Conservation (phyloP, 2,329 filamentous ascomycete species). For the Mollisia scopiformis region DNA sequence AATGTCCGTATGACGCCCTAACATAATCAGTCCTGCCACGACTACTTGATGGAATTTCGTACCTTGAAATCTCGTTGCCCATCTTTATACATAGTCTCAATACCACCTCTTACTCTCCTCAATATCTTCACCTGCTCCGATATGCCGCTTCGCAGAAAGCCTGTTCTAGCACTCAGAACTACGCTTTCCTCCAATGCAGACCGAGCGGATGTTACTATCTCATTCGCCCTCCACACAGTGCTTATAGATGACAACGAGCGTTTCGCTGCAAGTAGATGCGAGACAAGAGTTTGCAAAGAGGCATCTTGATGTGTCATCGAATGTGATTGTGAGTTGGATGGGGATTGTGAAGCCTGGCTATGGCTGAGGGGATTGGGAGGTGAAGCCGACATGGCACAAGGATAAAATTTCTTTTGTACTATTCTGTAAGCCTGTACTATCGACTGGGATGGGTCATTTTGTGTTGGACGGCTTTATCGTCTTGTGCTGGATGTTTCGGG, state of each 20-base stretch:
- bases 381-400: conserved; percentile 10
- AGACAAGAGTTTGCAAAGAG: conserved; percentile 76
- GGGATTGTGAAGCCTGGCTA: conserved; percentile 33
- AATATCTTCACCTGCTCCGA: conserved; percentile 57
- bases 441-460: conserved; percentile 3
- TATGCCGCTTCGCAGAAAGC: conserved; percentile 68
- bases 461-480: background rate
- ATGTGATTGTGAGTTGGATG: conserved; percentile 25
- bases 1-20: conserved; percentile 62
- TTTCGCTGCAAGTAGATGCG: conserved; percentile 84
- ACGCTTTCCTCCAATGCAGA: conserved; percentile 78
- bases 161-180: conserved; percentile 69
- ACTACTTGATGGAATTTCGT: background rate
- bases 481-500: conserved; percentile 6
- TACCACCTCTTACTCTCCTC: conserved; percentile 50
- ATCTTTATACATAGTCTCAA: conserved; percentile 59
- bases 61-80: conserved; percentile 60
- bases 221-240: conserved; percentile 83
- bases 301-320: conserved; percentile 29
- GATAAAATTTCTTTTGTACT: background rate
- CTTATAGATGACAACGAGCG: conserved; percentile 82
- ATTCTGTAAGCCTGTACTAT: background rate
- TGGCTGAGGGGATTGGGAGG: conserved; percentile 16
- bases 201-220: conserved; percentile 78
- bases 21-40: conserved; percentile 7